Conservation (phyloP, 495 filamentous ascomycete species). For the Friedmanniomyces endolithicus region DNA sequence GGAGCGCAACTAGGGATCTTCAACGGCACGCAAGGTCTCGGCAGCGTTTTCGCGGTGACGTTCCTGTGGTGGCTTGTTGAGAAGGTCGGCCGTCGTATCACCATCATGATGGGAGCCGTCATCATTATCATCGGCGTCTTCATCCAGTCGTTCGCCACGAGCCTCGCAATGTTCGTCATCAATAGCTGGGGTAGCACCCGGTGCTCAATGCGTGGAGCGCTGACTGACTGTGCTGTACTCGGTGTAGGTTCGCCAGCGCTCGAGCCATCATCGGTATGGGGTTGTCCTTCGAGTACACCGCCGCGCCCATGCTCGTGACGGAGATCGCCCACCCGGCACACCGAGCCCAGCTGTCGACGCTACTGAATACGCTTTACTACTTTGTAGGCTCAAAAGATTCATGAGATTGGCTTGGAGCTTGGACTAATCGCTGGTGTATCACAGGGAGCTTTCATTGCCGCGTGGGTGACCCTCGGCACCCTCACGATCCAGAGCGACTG, state of each 20-base stretch:
- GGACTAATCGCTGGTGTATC: neutral
- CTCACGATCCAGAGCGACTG: slow-evolving; percentile 37
- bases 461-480: slow-evolving; percentile 42
- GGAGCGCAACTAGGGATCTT: slow-evolving; percentile 8
- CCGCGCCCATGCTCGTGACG: slow-evolving; percentile 10
- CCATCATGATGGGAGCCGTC: slow-evolving; percentile 8
- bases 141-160: slow-evolving; percentile 7
- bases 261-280: slow-evolving; percentile 10
- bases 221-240: neutral
- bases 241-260: neutral
- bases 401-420: neutral
- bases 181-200: neutral
- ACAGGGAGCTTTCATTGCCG: slow-evolving; percentile 26
- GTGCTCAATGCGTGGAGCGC: neutral
- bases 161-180: slow-evolving; percentile 1
- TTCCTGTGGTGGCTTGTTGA: slow-evolving; percentile 11
- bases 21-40: slow-evolving; percentile 10
- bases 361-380: slow-evolving; percentile 10
- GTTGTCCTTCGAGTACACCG: slow-evolving; percentile 7
- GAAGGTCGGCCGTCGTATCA: slow-evolving; percentile 2
- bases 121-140: slow-evolving; percentile 14
- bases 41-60: neutral
- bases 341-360: slow-evolving; percentile 4
- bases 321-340: slow-evolving; percentile 4
- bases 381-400: neutral